A percentile compares a stretch with the other conserved stretches of the same genome.
Conservation (phyloP, 1,284 basidiomycete genomes). For the Inonotus hispidus region DNA sequence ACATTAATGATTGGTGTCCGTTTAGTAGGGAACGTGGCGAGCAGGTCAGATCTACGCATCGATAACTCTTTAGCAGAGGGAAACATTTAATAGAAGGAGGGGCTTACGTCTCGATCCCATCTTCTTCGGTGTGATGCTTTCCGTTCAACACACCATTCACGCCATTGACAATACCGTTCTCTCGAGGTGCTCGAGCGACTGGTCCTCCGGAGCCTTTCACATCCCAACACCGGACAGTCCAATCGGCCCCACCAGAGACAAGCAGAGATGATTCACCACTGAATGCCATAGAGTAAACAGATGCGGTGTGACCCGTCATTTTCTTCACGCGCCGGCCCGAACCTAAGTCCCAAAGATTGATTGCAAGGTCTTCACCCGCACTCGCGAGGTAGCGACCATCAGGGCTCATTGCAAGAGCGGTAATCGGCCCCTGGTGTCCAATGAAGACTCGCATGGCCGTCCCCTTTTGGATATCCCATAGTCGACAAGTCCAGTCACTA, state of each 20-base stretch:
- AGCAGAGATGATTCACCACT: constrained; percentile 88
- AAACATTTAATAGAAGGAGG: neutral
- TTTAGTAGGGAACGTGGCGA: constrained; percentile 93
- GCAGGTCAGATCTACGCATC: constrained; percentile 67
- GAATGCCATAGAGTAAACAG: constrained; percentile 88
- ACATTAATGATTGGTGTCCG: constrained; percentile 89
- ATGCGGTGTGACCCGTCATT: constrained; percentile 90
- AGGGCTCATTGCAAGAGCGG: constrained; percentile 84
- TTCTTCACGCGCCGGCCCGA: constrained; percentile 93
- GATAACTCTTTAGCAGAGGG: constrained; percentile 16
- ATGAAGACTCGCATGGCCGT: constrained; percentile 92
- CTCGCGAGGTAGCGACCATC: constrained; percentile 93
- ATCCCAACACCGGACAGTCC: constrained; percentile 97
- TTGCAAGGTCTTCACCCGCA: constrained; percentile 86
- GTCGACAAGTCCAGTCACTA: constrained; percentile 88
- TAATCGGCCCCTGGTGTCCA: constrained; percentile 90
- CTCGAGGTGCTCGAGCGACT: constrained; percentile 34
- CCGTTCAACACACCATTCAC: constrained; percentile 23
- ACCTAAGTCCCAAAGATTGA: constrained; percentile 95
- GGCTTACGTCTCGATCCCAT: constrained; percentile 55
- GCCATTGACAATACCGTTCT: constrained; percentile 43
- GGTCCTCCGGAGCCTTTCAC: constrained; percentile 76
- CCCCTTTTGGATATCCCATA: constrained; percentile 99
- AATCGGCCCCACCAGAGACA: constrained; percentile 87
- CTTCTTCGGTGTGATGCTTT: constrained; percentile 37